Evolutionary conservation across 768 basidiomycete genomes (phyloP).

Genomic region (Suillus placidus): DNA sequence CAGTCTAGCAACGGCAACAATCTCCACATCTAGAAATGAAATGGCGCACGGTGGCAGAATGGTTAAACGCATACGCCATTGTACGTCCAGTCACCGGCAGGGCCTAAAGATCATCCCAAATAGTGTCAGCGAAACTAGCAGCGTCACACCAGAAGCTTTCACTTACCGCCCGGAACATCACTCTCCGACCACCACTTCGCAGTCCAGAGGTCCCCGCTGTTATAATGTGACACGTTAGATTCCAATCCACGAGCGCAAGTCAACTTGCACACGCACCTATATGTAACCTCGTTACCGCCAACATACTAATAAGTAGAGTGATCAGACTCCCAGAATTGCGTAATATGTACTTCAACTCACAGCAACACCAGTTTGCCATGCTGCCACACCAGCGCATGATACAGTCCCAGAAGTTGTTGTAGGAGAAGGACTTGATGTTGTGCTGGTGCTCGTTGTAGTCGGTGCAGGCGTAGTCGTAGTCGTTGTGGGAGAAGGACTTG

Average conservation of each 20-base stretch:
- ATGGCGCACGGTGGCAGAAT: neutral
- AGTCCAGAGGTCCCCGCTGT: slow-evolving; percentile 52
- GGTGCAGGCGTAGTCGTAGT: slow-evolving; percentile 17
- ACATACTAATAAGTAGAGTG: slow-evolving; percentile 41
- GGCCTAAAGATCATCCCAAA: slow-evolving; percentile 13
- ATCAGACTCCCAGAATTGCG: neutral
- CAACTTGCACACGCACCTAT: slow-evolving; percentile 34
- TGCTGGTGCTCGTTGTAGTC: slow-evolving; percentile 15
- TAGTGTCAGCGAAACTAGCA: neutral
- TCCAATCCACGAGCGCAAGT: too few species aligned
- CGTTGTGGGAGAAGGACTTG: too few species aligned
- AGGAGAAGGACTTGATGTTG: slow-evolving; percentile 26
- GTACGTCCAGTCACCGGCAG: slow-evolving; percentile 36
- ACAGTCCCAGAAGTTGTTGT: slow-evolving; percentile 29
- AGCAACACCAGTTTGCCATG: slow-evolving; percentile 42
- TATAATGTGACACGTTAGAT: neutral
- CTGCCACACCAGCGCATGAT: slow-evolving; percentile 44
- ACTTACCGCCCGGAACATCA: slow-evolving; percentile 41
- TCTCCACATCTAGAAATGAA: neutral
- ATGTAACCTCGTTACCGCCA: slow-evolving; percentile 43
- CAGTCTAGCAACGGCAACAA: neutral
- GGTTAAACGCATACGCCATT: slow-evolving; percentile 31
- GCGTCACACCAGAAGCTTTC: slow-evolving; percentile 12
- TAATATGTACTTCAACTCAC: slow-evolving; percentile 31
- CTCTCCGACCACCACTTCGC: slow-evolving; percentile 51